Evolutionary conservation across 345 rosid genomes (phyloP), one percentile per base, ranked within the genome.

Genomic region (Hirschfeldia incana): DNA sequence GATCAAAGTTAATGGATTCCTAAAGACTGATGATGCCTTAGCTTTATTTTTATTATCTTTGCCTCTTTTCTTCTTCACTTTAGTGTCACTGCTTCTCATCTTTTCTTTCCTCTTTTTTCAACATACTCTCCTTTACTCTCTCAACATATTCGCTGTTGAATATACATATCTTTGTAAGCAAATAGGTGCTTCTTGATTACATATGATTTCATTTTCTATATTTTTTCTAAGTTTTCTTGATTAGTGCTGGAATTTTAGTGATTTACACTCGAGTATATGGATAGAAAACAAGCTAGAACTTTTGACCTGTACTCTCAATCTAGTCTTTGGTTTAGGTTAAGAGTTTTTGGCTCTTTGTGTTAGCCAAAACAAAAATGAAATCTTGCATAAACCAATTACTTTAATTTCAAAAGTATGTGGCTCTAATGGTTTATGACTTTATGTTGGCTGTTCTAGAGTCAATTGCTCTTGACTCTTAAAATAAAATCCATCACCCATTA

Each of bases 241-340:
- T 76, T 63, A 36, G 70, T 34, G 26, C 9, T 72, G 30, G 67
- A 65, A 5, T 16, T 55, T 12, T 8, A 70, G 76, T 78, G 76
- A 36, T 33, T n/a, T 21, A 62, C 72, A 69, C 69, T 78, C 72
- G 57, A 65, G 53, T 66, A 34, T 58, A 34, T 46, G 28, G 17
- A n/a, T 59, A 49, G 26, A 46, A 15, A 73, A 33, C 70, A 60
- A 73, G 61, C 30, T 53, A 16, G 4, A 61, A 68, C 70, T 74
- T 79, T 74, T 68, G 75, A 79, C 78, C 74, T 61, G 49, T 68
- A 61, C 29, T 21, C 78, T 68, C 34, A 73, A 61, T 73, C 44
- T 79, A 17, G 65, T 79, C 51, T 79, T 74, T 79, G 82, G 75
- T 79, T 74, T 67, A 51, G 66, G 82, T 79, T n/a, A 60, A 34